Base-by-base conservation (phyloP, 306 rosid species). In the Albizia julibrissin region DNA sequence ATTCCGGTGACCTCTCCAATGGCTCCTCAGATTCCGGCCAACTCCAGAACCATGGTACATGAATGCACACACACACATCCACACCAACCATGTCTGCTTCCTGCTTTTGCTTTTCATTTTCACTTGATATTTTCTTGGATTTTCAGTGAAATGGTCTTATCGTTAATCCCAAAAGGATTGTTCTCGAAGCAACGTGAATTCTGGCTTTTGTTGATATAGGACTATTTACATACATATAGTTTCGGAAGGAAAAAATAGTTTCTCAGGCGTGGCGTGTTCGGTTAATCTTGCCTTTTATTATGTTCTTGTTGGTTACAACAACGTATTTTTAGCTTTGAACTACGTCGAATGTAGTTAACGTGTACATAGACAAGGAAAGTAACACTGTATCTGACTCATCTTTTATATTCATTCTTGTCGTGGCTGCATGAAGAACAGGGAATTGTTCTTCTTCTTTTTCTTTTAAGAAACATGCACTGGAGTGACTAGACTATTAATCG, bases 1-100 rank as follows among this genome's bases (percentile, higher is more conserved):
- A 86, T 87, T 89, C 86, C 88, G 69, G 74, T 5, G 19, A 69
- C 33, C 52, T 22, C 74, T 22, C 74, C 16, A 24, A 6, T 5
- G 33, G 21, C 19, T 69, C 3, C 33, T 42, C 74, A 69, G 52
- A 42, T 69, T 24, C 75, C 75, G 34, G 70, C 77, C 75, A 87
- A 71, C 79, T 78, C 87, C 66, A 29, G 72, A 77, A 16, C 82
- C 83, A 84, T 13, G 90, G 90, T 88, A 87, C 82, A 34, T 43
- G 27, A 42, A 5, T 59, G 2, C 49, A 8, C n/a, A 10, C 46
- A 8, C 59, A 72, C 43, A 58, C 65, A 22, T n/a, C 13, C 26
- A 29, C 26, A 34, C 16, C 59, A 69, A 46, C 52, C 47, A 15
- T 52, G 44, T 44, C 11, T 27, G 42, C 54, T 67, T 40, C 33